Evolutionary conservation across 805 yeast species (phyloP), one percentile per base, ranked within the genome.

Genomic region (Myxozyma geophila): DNA sequence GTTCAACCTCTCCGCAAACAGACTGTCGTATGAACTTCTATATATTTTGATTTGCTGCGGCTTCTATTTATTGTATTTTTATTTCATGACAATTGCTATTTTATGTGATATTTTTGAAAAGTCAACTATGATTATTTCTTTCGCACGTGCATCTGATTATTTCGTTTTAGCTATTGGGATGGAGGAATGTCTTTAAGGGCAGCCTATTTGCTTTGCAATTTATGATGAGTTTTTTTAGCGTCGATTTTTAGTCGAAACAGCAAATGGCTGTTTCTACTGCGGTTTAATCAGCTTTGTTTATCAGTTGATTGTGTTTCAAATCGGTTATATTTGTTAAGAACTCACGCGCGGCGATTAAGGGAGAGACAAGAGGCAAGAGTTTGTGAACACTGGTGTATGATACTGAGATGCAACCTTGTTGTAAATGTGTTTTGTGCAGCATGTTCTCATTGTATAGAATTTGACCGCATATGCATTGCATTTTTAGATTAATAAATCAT

Each of bases 1-100:
- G 54, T 51, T 3, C 63, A 56, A 37, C 53, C 57, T 9, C 49
- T 46, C 23, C 59, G 59, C 28, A 13, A 35, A 8, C 37, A 46
- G n/a, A 19, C 21, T 23, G 36, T n/a, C 15, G n/a, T 7, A 48
- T 17, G 52, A 48, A 7, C 13, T 12, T 7, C 19, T 8, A 48
- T 2, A n/a, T 48, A 12, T n/a, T 7, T 48, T 9, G 28, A 28
- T 28, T 3, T 28, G 28, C 28, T 28, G 5, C 28, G 5, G 28
- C 10, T 28, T 15, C 7, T 9, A 12, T 28, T 9, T 33, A 33
- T 13, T 49, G 53, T 49, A 49, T 49, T 49, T 28, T 33, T 49
- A 49, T 49, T 13, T 17, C 5, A 43, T 43, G 47, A 7, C 28
- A 28, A 28, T 28, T 28, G 28, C 28, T 28, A 28, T 28, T 28